Percentiles rank a stretch among this genome's conserved stretches.
Conservation (phyloP, 2,329 filamentous ascomycete species). For the Xylariales sp. region DNA sequence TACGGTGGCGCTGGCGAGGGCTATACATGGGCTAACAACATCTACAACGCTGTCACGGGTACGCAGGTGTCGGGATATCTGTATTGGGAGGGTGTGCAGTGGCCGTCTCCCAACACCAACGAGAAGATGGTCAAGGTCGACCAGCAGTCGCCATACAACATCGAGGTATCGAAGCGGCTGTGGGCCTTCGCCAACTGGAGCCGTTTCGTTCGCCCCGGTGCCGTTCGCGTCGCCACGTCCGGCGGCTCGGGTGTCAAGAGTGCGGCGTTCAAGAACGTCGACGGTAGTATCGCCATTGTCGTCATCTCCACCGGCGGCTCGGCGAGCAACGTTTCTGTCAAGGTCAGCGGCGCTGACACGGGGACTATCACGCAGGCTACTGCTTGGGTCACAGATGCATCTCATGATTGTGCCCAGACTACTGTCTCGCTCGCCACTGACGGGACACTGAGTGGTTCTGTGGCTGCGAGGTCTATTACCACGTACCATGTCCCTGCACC, state of each 20-base stretch:
- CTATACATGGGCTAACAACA: conserved; percentile 66
- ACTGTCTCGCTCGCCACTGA: conserved; percentile 39
- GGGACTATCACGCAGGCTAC: conserved; percentile 36
- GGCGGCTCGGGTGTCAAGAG: conserved; percentile 49
- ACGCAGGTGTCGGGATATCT: conserved; percentile 63
- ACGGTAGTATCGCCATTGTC: conserved; percentile 54
- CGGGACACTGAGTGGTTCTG: conserved; percentile 42
- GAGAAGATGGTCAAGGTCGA: conserved; percentile 61
- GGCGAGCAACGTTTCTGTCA: conserved; percentile 36
- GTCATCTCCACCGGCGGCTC: conserved; percentile 47
- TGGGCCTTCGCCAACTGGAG: conserved; percentile 58
- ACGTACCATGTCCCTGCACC: conserved; percentile 42
- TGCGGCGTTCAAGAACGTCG: conserved; percentile 53
- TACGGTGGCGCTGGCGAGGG: conserved; percentile 62
- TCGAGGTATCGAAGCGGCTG: conserved; percentile 51
- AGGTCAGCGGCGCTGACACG: conserved; percentile 33
- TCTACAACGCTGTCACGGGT: conserved; percentile 61
- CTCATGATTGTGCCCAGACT: conserved; percentile 42
- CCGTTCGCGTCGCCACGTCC: conserved; percentile 48
- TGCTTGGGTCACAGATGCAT: conserved; percentile 47
- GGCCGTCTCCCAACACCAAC: conserved; percentile 51
- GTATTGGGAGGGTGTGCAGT: conserved; percentile 61
- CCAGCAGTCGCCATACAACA: conserved; percentile 51
- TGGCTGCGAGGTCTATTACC: conserved; percentile 46
- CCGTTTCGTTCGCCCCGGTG: conserved; percentile 54